Evolutionary conservation across 2,329 filamentous ascomycete species (phyloP), one percentile per base, ranked within the genome.

Genomic region (Aspergillus fischeri): DNA sequence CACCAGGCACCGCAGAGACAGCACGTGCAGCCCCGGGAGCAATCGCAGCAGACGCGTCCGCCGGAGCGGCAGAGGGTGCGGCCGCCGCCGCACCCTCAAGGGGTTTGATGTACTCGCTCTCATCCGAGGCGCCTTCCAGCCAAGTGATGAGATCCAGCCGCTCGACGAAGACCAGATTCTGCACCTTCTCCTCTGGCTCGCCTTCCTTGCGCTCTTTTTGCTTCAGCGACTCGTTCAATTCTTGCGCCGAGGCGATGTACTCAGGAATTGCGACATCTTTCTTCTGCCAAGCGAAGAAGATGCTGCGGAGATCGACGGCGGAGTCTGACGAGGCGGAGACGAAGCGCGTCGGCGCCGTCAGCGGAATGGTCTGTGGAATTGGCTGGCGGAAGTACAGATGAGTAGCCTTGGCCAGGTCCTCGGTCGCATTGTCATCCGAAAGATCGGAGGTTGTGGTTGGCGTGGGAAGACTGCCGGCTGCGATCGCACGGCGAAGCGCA

Each of bases 221-320:
- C 48, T 73, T 74, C 27, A 97, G 80, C 69, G 91, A 86, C 52
- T 90, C 87, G 72, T 96, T 96, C 56, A 97, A 81, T 64, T 86
- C 82, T 67, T 89, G 87, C 14, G 91, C 90, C 0, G 89, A 88
- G 27, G 89, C 85, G 75, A 97, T 94, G 81, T 97, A 97, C 67
- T 96, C 91, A 10, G 90, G 89, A 64, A 96, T 92, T 54, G 89
- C 86, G 55, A 89, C 86, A 78, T 97, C 93, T 74, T 92, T 91
- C 77, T 97, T 95, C 68, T 90, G 82, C 91, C 92, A 99, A 55
- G 92, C 92, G 71, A 97, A 96, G 80, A 93, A 97, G 76, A 97
- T 93, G 73, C 89, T 94, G 71, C 94, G 91, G 65, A 99, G 81
- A 72, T 97, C 91, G 67, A 96, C 87, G 4, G 88, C 82, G 55